Conservation (phyloP, 306 rosid species). For the Biancaea sappan region DNA sequence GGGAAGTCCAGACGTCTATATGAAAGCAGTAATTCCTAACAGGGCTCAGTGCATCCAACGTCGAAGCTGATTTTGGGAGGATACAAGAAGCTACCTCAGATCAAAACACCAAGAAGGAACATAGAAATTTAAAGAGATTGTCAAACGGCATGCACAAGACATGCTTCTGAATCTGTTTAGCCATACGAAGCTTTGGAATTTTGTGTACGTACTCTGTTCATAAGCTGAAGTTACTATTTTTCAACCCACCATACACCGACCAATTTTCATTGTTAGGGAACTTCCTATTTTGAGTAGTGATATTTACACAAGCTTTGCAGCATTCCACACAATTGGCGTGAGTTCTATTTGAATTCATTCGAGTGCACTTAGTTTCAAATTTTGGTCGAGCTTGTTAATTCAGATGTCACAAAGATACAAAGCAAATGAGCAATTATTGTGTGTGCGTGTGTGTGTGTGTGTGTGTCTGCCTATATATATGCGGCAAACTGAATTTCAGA, state of each 20-base stretch:
- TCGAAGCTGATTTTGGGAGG: slow-evolving; percentile 17
- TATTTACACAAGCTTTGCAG: neutral
- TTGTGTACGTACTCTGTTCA: neutral
- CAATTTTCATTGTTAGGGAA: neutral
- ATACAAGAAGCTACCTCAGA: slow-evolving; percentile 16
- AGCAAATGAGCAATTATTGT: no score
- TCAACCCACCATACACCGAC: neutral
- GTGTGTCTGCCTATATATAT: no score
- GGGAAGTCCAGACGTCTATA: neutral
- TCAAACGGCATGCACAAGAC: slow-evolving; percentile 25
- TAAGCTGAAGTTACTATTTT: neutral
- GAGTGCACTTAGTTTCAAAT: neutral
- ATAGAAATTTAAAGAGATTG: slow-evolving; percentile 16
- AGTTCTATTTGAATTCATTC: neutral
- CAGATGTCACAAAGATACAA: no score
- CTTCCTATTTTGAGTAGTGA: neutral
- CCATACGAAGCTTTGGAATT: neutral
- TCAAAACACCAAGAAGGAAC: slow-evolving; percentile 19
- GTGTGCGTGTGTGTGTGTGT: no score
- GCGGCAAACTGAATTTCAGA: no score
- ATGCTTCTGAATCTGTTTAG: slow-evolving; percentile 15
- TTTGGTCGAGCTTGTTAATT: neutral
- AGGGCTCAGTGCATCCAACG: neutral
- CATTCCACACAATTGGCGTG: neutral
- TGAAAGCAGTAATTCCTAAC: slow-evolving; percentile 7